Conservation (phyloP, 805 yeast genomes). For the Ogataea paraovalis region DNA sequence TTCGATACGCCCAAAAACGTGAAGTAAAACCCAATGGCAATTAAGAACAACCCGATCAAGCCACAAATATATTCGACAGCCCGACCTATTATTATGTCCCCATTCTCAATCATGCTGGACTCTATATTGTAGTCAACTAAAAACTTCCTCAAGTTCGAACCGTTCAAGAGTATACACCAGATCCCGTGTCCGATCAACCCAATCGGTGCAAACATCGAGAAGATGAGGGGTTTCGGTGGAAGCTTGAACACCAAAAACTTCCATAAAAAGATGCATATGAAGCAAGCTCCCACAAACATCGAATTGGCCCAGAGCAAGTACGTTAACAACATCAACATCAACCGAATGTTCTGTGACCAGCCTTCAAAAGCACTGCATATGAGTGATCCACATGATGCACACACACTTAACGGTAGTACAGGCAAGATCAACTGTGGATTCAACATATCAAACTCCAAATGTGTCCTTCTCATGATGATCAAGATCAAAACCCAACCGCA, state of each 20-base stretch:
- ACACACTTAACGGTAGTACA: conserved; percentile 72
- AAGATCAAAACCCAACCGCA: conserved; percentile 58
- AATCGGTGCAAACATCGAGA: conserved; percentile 66
- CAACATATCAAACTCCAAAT: conserved; percentile 33
- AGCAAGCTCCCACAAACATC: conserved; percentile 51
- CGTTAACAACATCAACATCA: conserved; percentile 51
- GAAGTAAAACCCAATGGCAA: conserved; percentile 30
- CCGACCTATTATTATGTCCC: conserved; percentile 7
- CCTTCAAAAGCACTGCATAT: conserved; percentile 42
- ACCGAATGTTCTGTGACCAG: conserved; percentile 33
- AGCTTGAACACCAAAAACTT: conserved; percentile 52
- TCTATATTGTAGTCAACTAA: conserved; percentile 8
- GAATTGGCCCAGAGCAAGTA: conserved; percentile 72
- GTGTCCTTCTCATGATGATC: conserved; percentile 38
- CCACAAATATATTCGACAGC: conserved; percentile 10
- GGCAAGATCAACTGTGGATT: conserved; percentile 64
- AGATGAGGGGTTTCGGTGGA: conserved; percentile 50
- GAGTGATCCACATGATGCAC: conserved; percentile 60
- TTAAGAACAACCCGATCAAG: conserved; percentile 13
- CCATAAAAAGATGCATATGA: conserved; percentile 56
- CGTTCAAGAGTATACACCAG: conserved; percentile 50
- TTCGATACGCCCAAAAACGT: conserved; percentile 40
- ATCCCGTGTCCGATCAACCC: conserved; percentile 87
- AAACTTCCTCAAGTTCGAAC: conserved; percentile 16
- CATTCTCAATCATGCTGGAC: conserved; percentile 1